Percentiles rank a stretch among this genome's conserved stretches.
Conservation (phyloP, 768 basidiomycete species). For the Trametes gibbosa region DNA sequence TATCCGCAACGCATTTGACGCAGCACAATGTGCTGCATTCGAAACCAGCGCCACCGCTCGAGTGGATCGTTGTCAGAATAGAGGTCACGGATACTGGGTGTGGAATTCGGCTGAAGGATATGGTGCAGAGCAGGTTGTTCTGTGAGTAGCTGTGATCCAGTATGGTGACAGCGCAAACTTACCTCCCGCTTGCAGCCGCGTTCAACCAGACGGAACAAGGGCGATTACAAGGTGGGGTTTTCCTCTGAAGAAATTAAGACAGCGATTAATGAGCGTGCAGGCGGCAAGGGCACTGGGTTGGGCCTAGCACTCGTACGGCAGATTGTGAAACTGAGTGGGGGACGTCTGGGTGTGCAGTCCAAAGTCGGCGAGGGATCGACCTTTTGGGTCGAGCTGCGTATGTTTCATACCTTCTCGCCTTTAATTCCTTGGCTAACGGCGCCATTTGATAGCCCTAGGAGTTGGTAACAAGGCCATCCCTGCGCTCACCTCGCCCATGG, state of each 20-base stretch:
- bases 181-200: slow-evolving; percentile 43
- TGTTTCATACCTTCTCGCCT: slow-evolving; percentile 20
- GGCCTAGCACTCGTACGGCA: slow-evolving; percentile 52
- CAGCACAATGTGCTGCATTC: slow-evolving; percentile 49
- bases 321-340: slow-evolving; percentile 50
- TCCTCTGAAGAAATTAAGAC: not conserved
- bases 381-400: slow-evolving; percentile 84
- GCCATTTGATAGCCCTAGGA: slow-evolving; percentile 48
- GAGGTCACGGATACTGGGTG: slow-evolving; percentile 78
- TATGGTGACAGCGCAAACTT: not conserved
- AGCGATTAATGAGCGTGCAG: not conserved
- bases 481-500: slow-evolving; percentile 17
- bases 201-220: slow-evolving; percentile 81
- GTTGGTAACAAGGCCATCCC: slow-evolving; percentile 55
- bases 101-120: slow-evolving; percentile 63
- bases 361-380: slow-evolving; percentile 69
- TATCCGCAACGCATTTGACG: slow-evolving; percentile 37
- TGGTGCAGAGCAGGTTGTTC: slow-evolving; percentile 68
- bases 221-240: slow-evolving; percentile 49
- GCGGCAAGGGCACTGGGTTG: slow-evolving; percentile 53
- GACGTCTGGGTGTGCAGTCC: slow-evolving; percentile 40
- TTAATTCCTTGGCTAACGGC: not conserved
- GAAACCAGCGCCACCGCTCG: slow-evolving; percentile 40
- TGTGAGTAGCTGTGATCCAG: slow-evolving; percentile 40
- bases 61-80: slow-evolving; percentile 77